These are phyloP conservation scores for Talaromyces funiculosus DNA, from an alignment of 2,329 filamentous ascomycete genomes.

Conservation along the genomic window DNA sequence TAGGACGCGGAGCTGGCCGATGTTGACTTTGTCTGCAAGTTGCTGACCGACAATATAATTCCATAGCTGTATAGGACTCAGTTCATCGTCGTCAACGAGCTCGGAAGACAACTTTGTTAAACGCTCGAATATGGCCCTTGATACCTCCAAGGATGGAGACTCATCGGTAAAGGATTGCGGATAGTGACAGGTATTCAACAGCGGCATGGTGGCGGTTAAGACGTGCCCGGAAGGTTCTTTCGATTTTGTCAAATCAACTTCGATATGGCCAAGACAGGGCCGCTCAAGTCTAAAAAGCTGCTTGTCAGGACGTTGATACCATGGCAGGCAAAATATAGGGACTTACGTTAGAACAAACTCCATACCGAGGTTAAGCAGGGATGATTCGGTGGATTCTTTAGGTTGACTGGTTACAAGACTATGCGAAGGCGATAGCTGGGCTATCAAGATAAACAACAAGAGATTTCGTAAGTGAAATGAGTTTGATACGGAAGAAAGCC, in stretches of 20 bases:
- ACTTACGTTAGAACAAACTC: conserved; percentile 34
- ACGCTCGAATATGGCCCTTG: conserved; percentile 15
- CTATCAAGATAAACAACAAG: not conserved
- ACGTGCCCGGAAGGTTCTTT: conserved; percentile 22
- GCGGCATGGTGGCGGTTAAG: conserved; percentile 25
- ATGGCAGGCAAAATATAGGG: not conserved
- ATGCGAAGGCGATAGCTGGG: not conserved
- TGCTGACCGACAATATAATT: conserved; percentile 23
- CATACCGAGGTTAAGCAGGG: conserved; percentile 13
- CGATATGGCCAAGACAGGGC: conserved; percentile 30
- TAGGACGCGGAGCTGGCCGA: conserved; percentile 18
- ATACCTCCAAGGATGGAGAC: conserved; percentile 11
- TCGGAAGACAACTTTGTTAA: conserved; percentile 15
- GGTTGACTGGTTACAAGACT: not conserved
- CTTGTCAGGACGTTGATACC: not conserved
- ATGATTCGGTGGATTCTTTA: not conserved
- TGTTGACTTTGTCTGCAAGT: conserved; percentile 18
- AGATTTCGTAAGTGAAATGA: not conserved
- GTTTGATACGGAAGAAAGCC: not conserved
- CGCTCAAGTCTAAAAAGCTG: conserved; percentile 24
- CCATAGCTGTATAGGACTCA: conserved; percentile 34
- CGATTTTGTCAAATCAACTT: conserved; percentile 16
- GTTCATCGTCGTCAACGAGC: conserved; percentile 20
- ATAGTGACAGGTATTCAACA: conserved; percentile 19
- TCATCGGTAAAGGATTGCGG: conserved; percentile 9